These are phyloP conservation scores for Sambucus nigra DNA, from an alignment of 129 eudicot genomes.

Conservation along the genomic window DNA sequence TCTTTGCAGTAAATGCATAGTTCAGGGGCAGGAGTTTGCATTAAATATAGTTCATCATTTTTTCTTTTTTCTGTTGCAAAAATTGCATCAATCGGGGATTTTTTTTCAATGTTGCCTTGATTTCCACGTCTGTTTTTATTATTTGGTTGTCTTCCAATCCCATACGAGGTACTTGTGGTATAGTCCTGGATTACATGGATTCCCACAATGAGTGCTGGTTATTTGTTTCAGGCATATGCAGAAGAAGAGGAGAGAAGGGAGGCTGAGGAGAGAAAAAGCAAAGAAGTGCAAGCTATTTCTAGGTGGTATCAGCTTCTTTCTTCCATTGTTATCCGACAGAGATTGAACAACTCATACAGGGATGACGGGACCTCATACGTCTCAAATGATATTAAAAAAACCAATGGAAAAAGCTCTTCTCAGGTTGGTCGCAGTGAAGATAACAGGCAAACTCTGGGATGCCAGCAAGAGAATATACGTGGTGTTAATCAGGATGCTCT, in stretches of 20 bases:
- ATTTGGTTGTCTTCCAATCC: too few relatives aligned
- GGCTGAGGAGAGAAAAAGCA: constrained; percentile 59
- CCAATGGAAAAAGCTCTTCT: constrained; percentile 7
- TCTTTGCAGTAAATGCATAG: too few relatives aligned
- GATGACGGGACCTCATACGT: constrained; percentile 24
- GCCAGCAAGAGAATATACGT: constrained; percentile 16
- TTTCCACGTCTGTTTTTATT: too few relatives aligned
- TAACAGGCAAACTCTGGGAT: constrained; percentile 7
- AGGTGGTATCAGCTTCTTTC: constrained; percentile 97
- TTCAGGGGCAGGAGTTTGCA: too few relatives aligned
- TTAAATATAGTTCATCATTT: too few relatives aligned
- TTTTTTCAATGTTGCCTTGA: too few relatives aligned
- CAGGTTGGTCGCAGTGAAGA: constrained; percentile 7
- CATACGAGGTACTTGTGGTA: too few relatives aligned
- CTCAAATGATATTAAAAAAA: constrained; percentile 7
- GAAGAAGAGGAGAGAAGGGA: constrained; percentile 77
- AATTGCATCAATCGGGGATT: too few relatives aligned
- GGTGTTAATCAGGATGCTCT: constrained; percentile 11
- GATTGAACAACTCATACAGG: constrained; percentile 52
- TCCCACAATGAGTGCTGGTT: too few relatives aligned
- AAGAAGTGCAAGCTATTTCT: constrained; percentile 62
- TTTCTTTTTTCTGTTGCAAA: too few relatives aligned
- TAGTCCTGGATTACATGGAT: too few relatives aligned
- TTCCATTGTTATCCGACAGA: constrained; percentile 77
- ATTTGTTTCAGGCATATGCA: constrained; percentile 66